These are phyloP conservation scores for Neurospora cerealis DNA, from an alignment of 495 filamentous ascomycete species.

Conservation along the genomic window DNA sequence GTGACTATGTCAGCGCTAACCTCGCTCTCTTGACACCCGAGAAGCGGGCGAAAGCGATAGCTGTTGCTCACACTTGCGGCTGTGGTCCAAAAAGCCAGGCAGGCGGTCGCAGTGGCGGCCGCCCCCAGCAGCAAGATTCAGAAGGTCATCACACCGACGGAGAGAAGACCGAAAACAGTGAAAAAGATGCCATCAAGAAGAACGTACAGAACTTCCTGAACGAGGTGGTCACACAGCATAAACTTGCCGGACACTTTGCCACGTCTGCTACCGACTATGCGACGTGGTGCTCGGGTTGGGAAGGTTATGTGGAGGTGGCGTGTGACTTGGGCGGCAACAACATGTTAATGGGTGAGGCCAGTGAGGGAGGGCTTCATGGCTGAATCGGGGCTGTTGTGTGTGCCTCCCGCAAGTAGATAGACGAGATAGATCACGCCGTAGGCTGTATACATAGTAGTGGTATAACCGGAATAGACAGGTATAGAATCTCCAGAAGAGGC, in stretches of 20 bases:
- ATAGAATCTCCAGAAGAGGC: neutral
- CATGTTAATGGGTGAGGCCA: neutral
- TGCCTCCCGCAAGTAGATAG: neutral
- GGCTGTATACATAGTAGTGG: neutral
- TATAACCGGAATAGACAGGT: neutral
- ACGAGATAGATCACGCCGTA: neutral
- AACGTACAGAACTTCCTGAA: slow-evolving; percentile 5
- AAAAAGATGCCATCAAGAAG: neutral
- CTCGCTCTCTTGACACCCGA: slow-evolving; percentile 2
- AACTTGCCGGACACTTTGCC: slow-evolving; percentile 16
- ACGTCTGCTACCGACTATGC: slow-evolving; percentile 13
- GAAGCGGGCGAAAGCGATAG: slow-evolving; percentile 10
- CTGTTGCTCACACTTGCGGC: slow-evolving; percentile 9
- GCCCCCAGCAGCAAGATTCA: neutral
- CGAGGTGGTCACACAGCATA: slow-evolving; percentile 5
- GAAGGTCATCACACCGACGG: neutral
- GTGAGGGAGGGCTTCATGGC: neutral
- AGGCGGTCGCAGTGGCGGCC: neutral
- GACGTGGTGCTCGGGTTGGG: slow-evolving; percentile 12
- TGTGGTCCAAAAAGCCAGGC: neutral
- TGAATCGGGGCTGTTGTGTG: neutral
- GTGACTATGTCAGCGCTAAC: slow-evolving; percentile 7
- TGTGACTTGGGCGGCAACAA: neutral
- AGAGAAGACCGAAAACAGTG: neutral
- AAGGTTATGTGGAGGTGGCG: slow-evolving; percentile 4